Conservation (phyloP, 495 filamentous ascomycete genomes). For the Hypomontagnella submonticulosa region DNA sequence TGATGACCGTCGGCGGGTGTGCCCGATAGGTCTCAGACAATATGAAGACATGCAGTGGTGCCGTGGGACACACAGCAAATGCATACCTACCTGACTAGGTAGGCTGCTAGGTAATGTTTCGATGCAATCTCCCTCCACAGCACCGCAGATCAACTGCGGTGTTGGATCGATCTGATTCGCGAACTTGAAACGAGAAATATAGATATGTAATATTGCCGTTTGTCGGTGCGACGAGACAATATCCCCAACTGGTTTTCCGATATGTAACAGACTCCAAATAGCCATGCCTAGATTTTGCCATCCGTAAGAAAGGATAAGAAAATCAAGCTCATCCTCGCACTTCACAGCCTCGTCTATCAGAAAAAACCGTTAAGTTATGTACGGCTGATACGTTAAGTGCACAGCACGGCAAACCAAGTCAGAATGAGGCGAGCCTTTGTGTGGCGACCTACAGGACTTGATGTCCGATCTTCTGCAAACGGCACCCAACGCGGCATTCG, state of each 20-base stretch:
- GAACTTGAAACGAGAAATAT: not conserved
- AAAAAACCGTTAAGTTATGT: not conserved
- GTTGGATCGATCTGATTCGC: constrained; percentile 4
- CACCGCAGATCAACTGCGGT: not conserved
- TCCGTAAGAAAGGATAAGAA: not conserved
- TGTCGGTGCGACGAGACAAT: not conserved
- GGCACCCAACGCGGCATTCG: constrained; percentile 7
- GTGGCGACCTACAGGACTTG: constrained; percentile 33
- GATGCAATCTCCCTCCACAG: constrained; percentile 4
- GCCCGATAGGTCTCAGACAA: constrained; percentile 13
- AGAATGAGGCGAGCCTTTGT: constrained; percentile 19
- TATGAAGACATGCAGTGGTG: constrained; percentile 1
- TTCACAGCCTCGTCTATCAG: constrained; percentile 4
- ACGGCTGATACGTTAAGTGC: not conserved
- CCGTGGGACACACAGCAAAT: constrained; percentile 1
- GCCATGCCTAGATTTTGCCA: not conserved
- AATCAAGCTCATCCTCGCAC: not conserved
- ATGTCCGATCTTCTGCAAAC: constrained; percentile 17
- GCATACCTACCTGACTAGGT: not conserved
- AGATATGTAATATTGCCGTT: constrained; percentile 1
- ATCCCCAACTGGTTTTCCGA: not conserved
- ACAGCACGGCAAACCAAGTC: constrained; percentile 4
- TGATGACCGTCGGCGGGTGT: constrained; percentile 4
- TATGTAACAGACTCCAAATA: not conserved
- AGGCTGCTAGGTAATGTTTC: too few relatives aligned